phyloP scores from a whole-genome alignment of 306 rosid species.

The Alnus glutinosa region DNA sequence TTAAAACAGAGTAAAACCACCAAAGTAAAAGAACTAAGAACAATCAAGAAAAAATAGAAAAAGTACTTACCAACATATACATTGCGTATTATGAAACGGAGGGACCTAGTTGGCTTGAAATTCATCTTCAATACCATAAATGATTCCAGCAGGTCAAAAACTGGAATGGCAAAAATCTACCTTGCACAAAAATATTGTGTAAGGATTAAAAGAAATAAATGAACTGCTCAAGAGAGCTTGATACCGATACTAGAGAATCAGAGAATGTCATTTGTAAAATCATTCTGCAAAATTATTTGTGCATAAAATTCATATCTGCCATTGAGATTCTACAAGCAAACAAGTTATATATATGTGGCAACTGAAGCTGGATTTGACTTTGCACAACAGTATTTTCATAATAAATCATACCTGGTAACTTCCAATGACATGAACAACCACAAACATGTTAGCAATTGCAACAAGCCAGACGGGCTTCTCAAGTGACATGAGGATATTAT shows the following conservation, averaged over 20 bases:
- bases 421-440: conserved; percentile 49
- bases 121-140: conserved; percentile 32
- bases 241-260: too few relatives aligned
- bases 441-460: conserved; percentile 33
- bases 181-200: neutral
- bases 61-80: conserved; percentile 34
- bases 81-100: conserved; percentile 33
- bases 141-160: conserved; percentile 37
- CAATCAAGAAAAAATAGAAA: too few relatives aligned
- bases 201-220: too few relatives aligned
- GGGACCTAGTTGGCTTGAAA: conserved; percentile 30
- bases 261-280: neutral
- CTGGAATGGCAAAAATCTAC: conserved; percentile 43
- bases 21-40: too few relatives aligned
- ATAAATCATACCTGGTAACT: conserved; percentile 33
- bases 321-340: neutral
- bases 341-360: neutral
- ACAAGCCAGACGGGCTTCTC: conserved; percentile 42
- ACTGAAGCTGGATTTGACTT: neutral
- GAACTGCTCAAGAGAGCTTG: too few relatives aligned
- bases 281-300: neutral
- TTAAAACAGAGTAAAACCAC: too few relatives aligned
- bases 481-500: conserved; percentile 41
- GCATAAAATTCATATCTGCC: neutral
- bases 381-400: neutral